Evolutionary conservation across 257 asterid species (phyloP).

Genomic region (Fraxinus cuspidata): DNA sequence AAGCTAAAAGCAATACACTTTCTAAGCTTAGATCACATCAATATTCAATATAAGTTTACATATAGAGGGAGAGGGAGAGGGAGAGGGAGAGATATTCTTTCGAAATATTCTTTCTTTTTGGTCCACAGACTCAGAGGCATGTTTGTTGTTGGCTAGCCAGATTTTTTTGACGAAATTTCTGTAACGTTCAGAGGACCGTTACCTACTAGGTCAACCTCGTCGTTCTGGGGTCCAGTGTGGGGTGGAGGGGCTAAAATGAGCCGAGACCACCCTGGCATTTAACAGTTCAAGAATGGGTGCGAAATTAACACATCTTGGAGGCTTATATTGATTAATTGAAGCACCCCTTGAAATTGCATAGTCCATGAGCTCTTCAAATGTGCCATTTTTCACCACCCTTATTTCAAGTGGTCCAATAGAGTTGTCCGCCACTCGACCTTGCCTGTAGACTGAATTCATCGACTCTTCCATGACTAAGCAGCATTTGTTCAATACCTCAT

Average conservation of each 20-base stretch:
- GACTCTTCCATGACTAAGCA: constrained; percentile 44
- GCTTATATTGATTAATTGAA: constrained; percentile 48
- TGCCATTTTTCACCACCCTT: constrained; percentile 39
- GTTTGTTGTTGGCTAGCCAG: not conserved
- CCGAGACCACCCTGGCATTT: constrained; percentile 28
- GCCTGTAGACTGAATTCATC: constrained; percentile 44
- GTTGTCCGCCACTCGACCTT: constrained; percentile 43
- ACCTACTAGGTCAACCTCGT: constrained; percentile 20
- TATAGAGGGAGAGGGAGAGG: not conserved
- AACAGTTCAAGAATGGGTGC: constrained; percentile 45
- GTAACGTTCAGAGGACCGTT: not conserved
- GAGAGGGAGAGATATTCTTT: too few species aligned
- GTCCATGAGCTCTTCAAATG: constrained; percentile 53
- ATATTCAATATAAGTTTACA: not conserved
- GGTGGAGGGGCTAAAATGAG: constrained; percentile 37
- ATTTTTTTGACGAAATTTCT: too few species aligned
- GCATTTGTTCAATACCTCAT: constrained; percentile 31
- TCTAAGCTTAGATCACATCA: constrained; percentile 2
- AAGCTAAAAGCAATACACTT: not conserved
- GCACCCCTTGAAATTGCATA: constrained; percentile 44
- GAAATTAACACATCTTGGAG: constrained; percentile 49
- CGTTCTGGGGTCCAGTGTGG: constrained; percentile 32
- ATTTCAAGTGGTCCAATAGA: constrained; percentile 49
- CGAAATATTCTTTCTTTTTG: not conserved
- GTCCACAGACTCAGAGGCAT: not conserved